Percentiles rank a stretch among this genome's conserved stretches.
These are phyloP conservation scores for Chytriomyces sp. DNA, from an alignment of 192 early-diverging fungal genomes.

Conservation along the genomic window DNA sequence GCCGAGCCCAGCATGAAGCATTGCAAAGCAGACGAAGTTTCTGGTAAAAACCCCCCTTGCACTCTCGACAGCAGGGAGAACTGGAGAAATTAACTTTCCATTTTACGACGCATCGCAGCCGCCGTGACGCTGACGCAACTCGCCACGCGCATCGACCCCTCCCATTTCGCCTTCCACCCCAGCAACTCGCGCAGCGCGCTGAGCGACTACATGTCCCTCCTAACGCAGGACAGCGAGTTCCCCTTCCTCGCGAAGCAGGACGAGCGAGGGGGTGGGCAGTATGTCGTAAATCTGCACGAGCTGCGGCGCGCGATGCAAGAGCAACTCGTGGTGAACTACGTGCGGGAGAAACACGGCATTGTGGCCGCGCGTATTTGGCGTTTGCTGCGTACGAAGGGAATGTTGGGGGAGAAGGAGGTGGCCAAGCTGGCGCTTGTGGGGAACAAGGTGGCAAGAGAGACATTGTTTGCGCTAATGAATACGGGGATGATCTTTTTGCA, in stretches of 20 bases:
- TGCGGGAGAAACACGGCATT: slow-evolving; percentile 44
- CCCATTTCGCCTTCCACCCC: slow-evolving; percentile 10
- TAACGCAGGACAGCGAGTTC: slow-evolving; percentile 38
- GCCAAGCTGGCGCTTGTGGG: slow-evolving; percentile 46
- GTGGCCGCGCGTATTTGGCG: slow-evolving; percentile 45
- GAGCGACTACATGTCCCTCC: slow-evolving; percentile 41
- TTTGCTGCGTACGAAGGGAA: slow-evolving; percentile 37
- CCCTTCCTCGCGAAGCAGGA: slow-evolving; percentile 42
- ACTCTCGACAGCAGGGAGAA: no score
- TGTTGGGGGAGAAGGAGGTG: slow-evolving; percentile 50
- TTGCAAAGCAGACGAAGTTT: slow-evolving; percentile 35
- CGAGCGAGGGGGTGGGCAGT: slow-evolving; percentile 45
- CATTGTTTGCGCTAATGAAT: slow-evolving; percentile 38
- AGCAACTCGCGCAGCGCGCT: slow-evolving; percentile 24
- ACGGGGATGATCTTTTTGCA: slow-evolving; percentile 50
- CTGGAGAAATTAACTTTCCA: no score
- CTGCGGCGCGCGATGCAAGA: slow-evolving; percentile 15
- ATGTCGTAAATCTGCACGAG: slow-evolving; percentile 27
- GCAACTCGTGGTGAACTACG: slow-evolving; percentile 34
- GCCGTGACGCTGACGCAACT: slow-evolving; percentile 17
- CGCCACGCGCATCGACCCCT: slow-evolving; percentile 3
- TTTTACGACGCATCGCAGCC: not conserved
- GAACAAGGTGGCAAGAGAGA: slow-evolving; percentile 45
- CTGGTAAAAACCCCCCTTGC: slow-evolving; percentile 30
- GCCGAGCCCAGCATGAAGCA: slow-evolving; percentile 31